Evolutionary conservation across 768 basidiomycete species (phyloP).

Genomic region (Postia placenta): DNA sequence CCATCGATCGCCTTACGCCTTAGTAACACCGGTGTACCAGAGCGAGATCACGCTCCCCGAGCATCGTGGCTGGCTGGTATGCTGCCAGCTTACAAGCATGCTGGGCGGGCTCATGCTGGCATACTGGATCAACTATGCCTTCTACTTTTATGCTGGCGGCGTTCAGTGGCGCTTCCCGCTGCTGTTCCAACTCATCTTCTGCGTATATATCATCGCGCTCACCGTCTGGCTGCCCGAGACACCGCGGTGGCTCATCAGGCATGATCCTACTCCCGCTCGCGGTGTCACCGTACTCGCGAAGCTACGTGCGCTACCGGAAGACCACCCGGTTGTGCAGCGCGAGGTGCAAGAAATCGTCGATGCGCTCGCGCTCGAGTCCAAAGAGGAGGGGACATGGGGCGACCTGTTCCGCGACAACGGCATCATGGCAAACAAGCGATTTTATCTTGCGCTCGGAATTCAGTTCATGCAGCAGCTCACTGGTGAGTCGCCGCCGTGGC

Average conservation of each 20-base stretch:
- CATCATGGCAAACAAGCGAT: conserved; percentile 5
- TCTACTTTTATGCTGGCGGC: not conserved
- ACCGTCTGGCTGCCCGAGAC: conserved; percentile 6
- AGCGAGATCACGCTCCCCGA: conserved; percentile 6
- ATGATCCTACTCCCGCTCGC: not conserved
- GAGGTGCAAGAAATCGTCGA: conserved; percentile 4
- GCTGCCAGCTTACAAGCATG: conserved; percentile 7
- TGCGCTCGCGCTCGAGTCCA: conserved; percentile 5
- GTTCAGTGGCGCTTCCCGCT: conserved; percentile 9
- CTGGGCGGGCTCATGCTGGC: conserved; percentile 7
- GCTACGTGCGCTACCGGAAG: conserved; percentile 1
- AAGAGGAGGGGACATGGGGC: conserved; percentile 6
- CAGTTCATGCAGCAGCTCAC: conserved; percentile 10
- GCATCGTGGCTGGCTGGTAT: conserved; percentile 8
- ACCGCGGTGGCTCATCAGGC: conserved; percentile 6
- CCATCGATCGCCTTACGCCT: not conserved
- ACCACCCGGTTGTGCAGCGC: not conserved
- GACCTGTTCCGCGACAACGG: conserved; percentile 7
- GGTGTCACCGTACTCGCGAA: conserved; percentile 1
- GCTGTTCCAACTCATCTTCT: conserved; percentile 5
- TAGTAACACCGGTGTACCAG: conserved; percentile 8
- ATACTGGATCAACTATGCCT: conserved; percentile 9
- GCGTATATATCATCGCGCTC: conserved; percentile 4
- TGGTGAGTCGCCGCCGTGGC: not conserved
- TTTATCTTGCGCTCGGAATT: conserved; percentile 8